These are phyloP conservation scores for Strobilomyces confusus DNA, from an alignment of 768 basidiomycete species.

Conservation along the genomic window DNA sequence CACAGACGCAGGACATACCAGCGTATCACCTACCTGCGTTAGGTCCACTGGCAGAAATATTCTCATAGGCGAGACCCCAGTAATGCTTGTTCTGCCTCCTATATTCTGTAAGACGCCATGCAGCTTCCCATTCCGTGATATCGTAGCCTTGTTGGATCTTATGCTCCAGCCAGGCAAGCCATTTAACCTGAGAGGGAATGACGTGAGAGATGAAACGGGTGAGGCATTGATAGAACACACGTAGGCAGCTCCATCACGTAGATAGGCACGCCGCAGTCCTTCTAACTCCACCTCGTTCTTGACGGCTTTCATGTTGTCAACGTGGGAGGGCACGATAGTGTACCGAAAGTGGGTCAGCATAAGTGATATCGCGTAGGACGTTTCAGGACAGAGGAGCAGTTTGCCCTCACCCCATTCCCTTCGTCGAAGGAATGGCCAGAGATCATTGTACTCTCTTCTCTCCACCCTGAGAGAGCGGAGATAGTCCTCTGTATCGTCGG, in stretches of 20 bases:
- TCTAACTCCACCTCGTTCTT: constrained; percentile 88
- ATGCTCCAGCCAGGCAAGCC: constrained; percentile 88
- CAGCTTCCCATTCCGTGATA: constrained; percentile 92
- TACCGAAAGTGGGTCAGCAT: constrained; percentile 83
- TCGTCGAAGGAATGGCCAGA: constrained; percentile 75
- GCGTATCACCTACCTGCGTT: constrained; percentile 59
- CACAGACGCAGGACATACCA: neutral
- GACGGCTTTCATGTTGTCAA: constrained; percentile 77
- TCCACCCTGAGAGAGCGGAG: constrained; percentile 55
- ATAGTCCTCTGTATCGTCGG: constrained; percentile 54
- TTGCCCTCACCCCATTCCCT: constrained; percentile 80
- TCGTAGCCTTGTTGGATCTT: constrained; percentile 73
- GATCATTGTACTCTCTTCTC: constrained; percentile 63
- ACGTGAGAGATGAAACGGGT: constrained; percentile 9
- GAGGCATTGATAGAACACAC: constrained; percentile 41
- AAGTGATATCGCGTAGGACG: constrained; percentile 78
- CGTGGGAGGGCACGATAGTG: constrained; percentile 62
- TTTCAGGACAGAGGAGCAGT: constrained; percentile 68
- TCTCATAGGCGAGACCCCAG: constrained; percentile 85
- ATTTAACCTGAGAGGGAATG: constrained; percentile 49
- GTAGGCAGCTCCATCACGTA: constrained; percentile 85
- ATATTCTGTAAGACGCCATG: constrained; percentile 75
- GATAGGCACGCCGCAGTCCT: constrained; percentile 78
- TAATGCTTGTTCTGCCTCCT: constrained; percentile 67
- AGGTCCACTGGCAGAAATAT: constrained; percentile 83